Evolutionary conservation across 176 grass and related monocot genomes (phyloP), one percentile per base, ranked within the genome.

Genomic region (Aechmea fasciata): DNA sequence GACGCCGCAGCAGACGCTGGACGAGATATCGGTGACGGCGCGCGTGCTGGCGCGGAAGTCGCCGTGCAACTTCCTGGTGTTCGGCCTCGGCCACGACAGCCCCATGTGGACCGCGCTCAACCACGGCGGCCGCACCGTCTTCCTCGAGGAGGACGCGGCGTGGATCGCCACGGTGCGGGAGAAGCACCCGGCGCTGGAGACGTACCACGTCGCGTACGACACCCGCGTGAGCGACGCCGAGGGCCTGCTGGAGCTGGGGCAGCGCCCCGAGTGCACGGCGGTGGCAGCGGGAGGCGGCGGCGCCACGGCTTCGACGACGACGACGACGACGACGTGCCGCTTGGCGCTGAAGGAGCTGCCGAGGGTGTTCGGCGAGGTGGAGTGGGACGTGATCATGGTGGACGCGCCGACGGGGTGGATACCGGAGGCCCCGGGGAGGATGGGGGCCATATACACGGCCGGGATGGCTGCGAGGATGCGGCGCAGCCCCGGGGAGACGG

Each of bases 321-420:
- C 29, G 29, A 79, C 67, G 54, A 51, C 11, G 0, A 75, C 85
- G 8, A 23, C 75, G 29, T 88, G 89, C 74, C 69, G 62, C 69
- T 51, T 92, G 66, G 73, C 85, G 23, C 64, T 87, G 70, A 84
- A 84, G 50, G 82, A 75, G 15, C 83, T 92, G 9, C 89, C 85
- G 13, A 11, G 72, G 0, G 73, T 66, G 67, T 85, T 92, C 73
- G 78, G 83, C 49, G 82, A 83, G 79, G 80, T 72, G 11, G 82
- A 92, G 53, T 92, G 89, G 89, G 89, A 92, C 59, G 74, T 92
- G 79, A 83, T 92, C 76, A 66, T 88, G 67, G 80, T 88, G 1
- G 68, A 72, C 57, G 76, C 83, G 53, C 79, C 89, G n/a, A 92
- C 90, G 0, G 90, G 90, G 63, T 92, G 85, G 85, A 64, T 69